Evolutionary conservation across 257 asterid species (phyloP).

Genomic region (Echites panduratus): DNA sequence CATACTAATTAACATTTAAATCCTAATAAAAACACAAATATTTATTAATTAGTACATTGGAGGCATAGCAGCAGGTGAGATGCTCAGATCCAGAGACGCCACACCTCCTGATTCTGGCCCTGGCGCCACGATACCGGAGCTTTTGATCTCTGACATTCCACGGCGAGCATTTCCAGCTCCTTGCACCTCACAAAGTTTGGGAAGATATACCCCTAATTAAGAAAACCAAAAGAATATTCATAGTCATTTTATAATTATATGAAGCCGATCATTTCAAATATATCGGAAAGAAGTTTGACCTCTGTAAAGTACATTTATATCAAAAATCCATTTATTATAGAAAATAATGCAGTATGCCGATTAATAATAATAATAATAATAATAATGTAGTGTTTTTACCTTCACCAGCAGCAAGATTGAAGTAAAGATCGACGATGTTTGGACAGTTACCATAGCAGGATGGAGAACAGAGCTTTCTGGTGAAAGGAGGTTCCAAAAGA

Average conservation of each 20-base stretch:
- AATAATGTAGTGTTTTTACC: slow-evolving; percentile 24
- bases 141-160: slow-evolving; percentile 53
- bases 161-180: slow-evolving; percentile 34
- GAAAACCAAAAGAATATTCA: no score
- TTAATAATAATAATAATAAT: no score
- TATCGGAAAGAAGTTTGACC: no score
- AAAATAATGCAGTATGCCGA: not conserved
- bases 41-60: slow-evolving; percentile 18
- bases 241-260: no score
- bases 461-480: slow-evolving; percentile 54
- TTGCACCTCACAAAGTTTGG: slow-evolving; percentile 51
- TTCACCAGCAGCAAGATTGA: slow-evolving; percentile 85
- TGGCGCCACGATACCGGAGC: slow-evolving; percentile 52
- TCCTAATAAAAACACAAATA: not conserved
- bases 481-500: slow-evolving; percentile 51
- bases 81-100: not conserved
- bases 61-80: slow-evolving; percentile 37
- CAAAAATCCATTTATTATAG: no score
- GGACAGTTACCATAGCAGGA: slow-evolving; percentile 56
- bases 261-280: not conserved
- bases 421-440: slow-evolving; percentile 65
- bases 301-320: no score
- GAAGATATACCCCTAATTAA: slow-evolving; percentile 55
- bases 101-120: slow-evolving; percentile 34
- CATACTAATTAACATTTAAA: not conserved